phyloP scores from a whole-genome alignment of 192 early-diverging fungal genomes.

The Anaeromyces robustus region DNA sequence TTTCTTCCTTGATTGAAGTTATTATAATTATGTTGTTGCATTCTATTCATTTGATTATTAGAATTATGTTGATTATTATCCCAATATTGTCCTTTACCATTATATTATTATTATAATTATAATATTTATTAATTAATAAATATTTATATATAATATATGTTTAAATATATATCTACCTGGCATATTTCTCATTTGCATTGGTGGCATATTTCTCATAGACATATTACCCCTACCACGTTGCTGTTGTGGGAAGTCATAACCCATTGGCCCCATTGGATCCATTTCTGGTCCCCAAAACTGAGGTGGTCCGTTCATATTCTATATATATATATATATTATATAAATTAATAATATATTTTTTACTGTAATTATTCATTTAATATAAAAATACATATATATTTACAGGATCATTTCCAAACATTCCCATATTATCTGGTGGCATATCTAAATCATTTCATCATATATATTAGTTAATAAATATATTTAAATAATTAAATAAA shows the following conservation, averaged over 20 bases:
- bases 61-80: background rate
- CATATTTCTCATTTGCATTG: background rate
- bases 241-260: background rate
- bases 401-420: background rate
- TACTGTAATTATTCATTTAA: no score
- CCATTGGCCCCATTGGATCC: background rate
- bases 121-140: no score
- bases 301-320: background rate
- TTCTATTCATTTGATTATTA: background rate
- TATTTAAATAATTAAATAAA: no score
- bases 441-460: no score
- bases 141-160: background rate
- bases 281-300: background rate
- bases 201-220: background rate
- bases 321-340: background rate
- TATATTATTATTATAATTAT: no score
- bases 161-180: background rate
- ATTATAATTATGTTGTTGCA: background rate
- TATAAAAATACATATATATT: background rate
- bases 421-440: background rate
- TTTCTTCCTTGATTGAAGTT: background rate
- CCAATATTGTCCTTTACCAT: background rate
- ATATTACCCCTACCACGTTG: background rate
- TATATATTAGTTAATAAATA: no score
- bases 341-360: no score